phyloP scores from a whole-genome alignment of 1,139 yeast species.

The Kluyveromyces sp. region DNA sequence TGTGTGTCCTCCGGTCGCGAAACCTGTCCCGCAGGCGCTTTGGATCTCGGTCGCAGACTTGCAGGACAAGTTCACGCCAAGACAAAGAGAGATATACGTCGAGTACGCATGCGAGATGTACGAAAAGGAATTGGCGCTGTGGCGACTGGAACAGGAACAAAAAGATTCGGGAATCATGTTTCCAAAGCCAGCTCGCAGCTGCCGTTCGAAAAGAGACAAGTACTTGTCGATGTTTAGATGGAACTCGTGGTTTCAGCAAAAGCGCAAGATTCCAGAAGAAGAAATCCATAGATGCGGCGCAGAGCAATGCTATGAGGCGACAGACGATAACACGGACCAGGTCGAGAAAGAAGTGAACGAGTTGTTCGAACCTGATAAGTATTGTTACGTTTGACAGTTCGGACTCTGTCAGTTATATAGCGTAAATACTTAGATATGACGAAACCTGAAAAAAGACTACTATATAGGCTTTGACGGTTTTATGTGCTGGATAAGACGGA shows the following conservation, averaged over 20 bases:
- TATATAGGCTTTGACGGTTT: neutral
- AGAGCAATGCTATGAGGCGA: neutral
- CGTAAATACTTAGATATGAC: too few species aligned
- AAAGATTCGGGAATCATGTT: neutral
- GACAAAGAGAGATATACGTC: slow-evolving; percentile 6
- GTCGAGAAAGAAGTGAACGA: neutral
- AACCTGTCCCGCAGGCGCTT: neutral
- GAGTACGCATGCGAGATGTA: slow-evolving; percentile 6
- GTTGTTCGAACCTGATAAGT: neutral
- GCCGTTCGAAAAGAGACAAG: neutral
- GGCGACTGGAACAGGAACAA: neutral
- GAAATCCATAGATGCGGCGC: neutral
- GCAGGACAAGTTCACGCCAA: slow-evolving; percentile 7
- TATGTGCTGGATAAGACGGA: too few species aligned
- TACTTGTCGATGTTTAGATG: neutral
- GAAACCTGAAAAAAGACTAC: neutral
- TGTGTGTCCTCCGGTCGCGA: neutral
- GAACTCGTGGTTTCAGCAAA: too few species aligned
- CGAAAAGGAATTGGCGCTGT: slow-evolving; percentile 5
- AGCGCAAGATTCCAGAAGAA: neutral
- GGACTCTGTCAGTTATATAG: too few species aligned
- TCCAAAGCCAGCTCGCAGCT: neutral
- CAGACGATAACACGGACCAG: neutral
- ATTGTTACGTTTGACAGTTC: neutral
- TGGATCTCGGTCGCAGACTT: slow-evolving; percentile 9